Base-by-base conservation (phyloP, 768 basidiomycete genomes). In the Agrocybe praecox region DNA sequence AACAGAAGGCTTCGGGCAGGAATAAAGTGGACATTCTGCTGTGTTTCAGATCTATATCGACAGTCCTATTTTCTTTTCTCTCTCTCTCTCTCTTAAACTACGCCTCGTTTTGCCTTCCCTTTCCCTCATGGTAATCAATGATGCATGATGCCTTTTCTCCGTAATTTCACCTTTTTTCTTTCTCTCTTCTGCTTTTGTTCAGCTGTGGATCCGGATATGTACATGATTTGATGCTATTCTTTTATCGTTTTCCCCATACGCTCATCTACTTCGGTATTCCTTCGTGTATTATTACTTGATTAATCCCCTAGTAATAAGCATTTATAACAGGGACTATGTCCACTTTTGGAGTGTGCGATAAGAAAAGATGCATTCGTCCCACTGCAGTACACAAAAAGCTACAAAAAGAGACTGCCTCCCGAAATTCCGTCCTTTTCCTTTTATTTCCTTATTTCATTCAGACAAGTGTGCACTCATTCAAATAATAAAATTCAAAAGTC, bases 1-100 rank as follows among this genome's bases (percentile, higher is more conserved):
- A 73, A 89, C 88, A 45, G 88, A 90, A 77, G 89, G 88, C 17
- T 90, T 90, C 57, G 86, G 85, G 47, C 82, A 84, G 57, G 86
- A 87, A 65, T 87, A 69, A 76, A 55, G 24, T 43, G 24, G 26
- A 14, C 46, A 56, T 51, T 47, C 54, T 55, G 29, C 42, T 49
- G 23, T 51, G 19, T 29, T 42, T 34, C 56, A 17, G 19, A 62
- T 64, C 51, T 64, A 52, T 49, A 54, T 42, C 36, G 52, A 48
- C 49, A 51, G 24, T 58, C 29, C 51, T 58, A 32, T 49, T 26
- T 46, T 50, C 17, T 50, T 55, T 36, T 47, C 40, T 11, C 24
- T 40, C 53, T 53, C 26, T 40, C 21, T 19, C 44, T 46, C 40
- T 52, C 26, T 40, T 12, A 50, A 45, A 33, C 34, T 21, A 24